A percentile compares a stretch with the other conserved stretches of the same genome.
These are phyloP conservation scores for Saccharomycopsis malanga DNA, from an alignment of 805 yeast species.

Conservation along the genomic window DNA sequence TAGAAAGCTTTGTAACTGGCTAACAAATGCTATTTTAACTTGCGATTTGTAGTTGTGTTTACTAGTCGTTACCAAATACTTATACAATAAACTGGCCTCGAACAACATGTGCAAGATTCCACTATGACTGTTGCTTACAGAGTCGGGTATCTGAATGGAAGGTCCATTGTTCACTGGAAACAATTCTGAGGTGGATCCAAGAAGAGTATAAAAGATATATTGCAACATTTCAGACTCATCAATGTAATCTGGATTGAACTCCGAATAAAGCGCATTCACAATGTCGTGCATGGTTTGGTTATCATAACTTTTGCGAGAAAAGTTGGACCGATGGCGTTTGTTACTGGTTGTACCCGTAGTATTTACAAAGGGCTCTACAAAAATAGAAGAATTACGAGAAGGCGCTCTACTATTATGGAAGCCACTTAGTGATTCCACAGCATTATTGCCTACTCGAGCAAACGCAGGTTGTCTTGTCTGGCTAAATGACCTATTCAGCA, in stretches of 20 bases:
- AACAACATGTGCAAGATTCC: conserved; percentile 48
- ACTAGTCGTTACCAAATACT: conserved; percentile 33
- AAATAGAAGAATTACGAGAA: not conserved
- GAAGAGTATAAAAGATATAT: conserved; percentile 44
- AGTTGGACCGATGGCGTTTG: conserved; percentile 14
- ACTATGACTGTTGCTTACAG: conserved; percentile 48
- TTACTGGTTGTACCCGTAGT: not conserved
- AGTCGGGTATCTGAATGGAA: conserved; percentile 39
- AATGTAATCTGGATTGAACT: conserved; percentile 31
- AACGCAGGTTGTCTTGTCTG: not conserved
- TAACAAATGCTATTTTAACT: conserved; percentile 53
- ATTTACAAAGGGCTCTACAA: not conserved
- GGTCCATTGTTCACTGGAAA: conserved; percentile 36
- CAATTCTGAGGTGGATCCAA: conserved; percentile 57
- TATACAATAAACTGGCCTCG: conserved; percentile 69
- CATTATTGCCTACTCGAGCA: not conserved
- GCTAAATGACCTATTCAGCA: not conserved
- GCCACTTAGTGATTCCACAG: not conserved
- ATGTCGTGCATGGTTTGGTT: conserved; percentile 22
- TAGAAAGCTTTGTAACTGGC: conserved; percentile 39
- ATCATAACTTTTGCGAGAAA: not conserved
- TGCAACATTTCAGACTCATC: conserved; percentile 38
- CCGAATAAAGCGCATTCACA: conserved; percentile 28
- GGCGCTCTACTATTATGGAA: not conserved
- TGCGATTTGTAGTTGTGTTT: conserved; percentile 38